Evolutionary conservation across 257 asterid species (phyloP).

Genomic region (Solanum gracilifrons): DNA sequence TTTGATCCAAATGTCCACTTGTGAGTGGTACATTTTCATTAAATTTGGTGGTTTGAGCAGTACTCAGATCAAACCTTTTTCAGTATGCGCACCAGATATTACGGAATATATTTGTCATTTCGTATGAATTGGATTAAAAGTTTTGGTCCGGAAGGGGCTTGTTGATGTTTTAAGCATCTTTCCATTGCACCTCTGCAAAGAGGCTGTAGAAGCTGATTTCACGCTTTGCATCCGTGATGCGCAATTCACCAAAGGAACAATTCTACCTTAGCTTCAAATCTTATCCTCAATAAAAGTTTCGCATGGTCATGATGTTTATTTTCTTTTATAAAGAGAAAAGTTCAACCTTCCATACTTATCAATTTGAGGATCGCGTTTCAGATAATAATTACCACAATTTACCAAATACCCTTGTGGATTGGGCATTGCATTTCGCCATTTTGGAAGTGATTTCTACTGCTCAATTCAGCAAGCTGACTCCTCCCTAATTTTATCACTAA

Average conservation of each 20-base stretch:
- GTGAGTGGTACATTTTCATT: neutral
- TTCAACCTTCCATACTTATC: neutral
- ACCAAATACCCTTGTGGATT: neutral
- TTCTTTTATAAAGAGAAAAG: neutral
- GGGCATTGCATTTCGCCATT: neutral
- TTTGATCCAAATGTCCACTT: neutral
- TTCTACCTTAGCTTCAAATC: neutral
- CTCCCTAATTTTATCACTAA: neutral
- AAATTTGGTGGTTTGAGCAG: neutral
- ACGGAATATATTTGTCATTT: neutral
- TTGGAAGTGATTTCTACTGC: neutral
- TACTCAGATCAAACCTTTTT: neutral
- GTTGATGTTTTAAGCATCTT: neutral
- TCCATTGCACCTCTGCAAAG: neutral
- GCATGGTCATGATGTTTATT: neutral
- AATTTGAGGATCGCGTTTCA: neutral
- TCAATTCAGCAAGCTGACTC: neutral
- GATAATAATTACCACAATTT: neutral
- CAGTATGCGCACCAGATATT: neutral
- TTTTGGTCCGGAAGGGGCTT: neutral
- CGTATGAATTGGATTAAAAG: neutral
- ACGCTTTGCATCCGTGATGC: neutral
- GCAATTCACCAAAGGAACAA: neutral
- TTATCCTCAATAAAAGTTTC: neutral
- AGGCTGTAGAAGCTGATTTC: neutral